Evolutionary conservation across 1,139 yeast species (phyloP).

Genomic region (Kurtzmaniella quercitrusa): DNA sequence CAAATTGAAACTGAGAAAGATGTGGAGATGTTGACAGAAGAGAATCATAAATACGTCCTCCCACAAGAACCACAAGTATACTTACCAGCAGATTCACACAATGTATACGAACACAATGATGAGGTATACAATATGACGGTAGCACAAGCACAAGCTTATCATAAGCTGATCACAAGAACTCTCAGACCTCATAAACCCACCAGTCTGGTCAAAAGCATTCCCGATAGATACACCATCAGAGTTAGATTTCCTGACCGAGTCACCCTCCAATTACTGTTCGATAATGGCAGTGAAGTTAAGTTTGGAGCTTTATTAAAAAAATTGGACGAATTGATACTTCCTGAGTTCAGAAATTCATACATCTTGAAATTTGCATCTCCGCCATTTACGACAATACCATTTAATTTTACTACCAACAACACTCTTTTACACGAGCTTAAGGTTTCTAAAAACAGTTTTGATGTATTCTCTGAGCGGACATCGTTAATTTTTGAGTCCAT

Average conservation of each 20-base stretch:
- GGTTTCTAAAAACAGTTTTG: conserved; percentile 23
- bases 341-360: conserved; percentile 31
- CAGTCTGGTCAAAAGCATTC: conserved; percentile 10
- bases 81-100: conserved; percentile 14
- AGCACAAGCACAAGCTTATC: conserved; percentile 51
- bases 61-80: conserved; percentile 17
- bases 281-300: conserved; percentile 31
- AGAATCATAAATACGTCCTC: background rate
- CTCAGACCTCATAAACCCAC: conserved; percentile 27
- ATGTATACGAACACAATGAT: conserved; percentile 38
- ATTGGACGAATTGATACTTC: conserved; percentile 33
- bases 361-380: conserved; percentile 35
- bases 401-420: conserved; percentile 29
- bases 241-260: conserved; percentile 52
- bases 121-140: conserved; percentile 49
- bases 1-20: background rate
- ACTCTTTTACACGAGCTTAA: conserved; percentile 29
- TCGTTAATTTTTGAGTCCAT: conserved; percentile 33
- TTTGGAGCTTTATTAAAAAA: conserved; percentile 40
- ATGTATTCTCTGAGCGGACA: conserved; percentile 16
- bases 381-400: conserved; percentile 37
- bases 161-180: conserved; percentile 37
- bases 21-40: background rate
- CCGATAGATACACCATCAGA: conserved; percentile 32
- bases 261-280: conserved; percentile 44